These are phyloP conservation scores for Stenocarpella maydis DNA, from an alignment of 2,329 filamentous ascomycete species.

Conservation along the genomic window DNA sequence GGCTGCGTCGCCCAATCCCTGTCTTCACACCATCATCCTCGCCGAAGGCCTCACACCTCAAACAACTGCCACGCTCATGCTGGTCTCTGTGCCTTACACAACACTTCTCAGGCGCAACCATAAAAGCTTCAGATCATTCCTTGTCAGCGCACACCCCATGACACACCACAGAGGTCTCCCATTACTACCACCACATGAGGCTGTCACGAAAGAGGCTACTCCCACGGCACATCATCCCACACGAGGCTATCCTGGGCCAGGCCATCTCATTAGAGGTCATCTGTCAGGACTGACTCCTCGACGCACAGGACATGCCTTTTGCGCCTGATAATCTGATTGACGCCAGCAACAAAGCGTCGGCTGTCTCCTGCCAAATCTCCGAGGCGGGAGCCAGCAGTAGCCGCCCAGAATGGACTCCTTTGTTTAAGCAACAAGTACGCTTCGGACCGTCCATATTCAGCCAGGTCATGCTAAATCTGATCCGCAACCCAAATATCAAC, in stretches of 20 bases:
- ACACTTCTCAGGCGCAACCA: background rate
- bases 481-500: constrained; percentile 82
- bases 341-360: constrained; percentile 26
- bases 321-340: constrained; percentile 30
- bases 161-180: background rate
- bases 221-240: background rate
- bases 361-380: constrained; percentile 29
- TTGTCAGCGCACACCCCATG: background rate
- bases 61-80: too few species aligned
- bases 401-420: constrained; percentile 58
- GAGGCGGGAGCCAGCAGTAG: constrained; percentile 46
- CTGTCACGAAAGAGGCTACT: background rate
- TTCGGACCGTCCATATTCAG: constrained; percentile 72
- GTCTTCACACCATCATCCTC: background rate
- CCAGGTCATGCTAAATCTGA: constrained; percentile 75
- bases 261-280: background rate
- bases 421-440: constrained; percentile 64
- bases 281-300: background rate
- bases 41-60: constrained; percentile 15
- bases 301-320: constrained; percentile 33
- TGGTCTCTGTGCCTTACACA: background rate
- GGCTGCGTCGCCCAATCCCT: background rate
- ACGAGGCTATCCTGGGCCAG: background rate
- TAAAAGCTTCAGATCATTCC: background rate
- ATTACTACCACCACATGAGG: background rate